These are phyloP conservation scores for Hypoxylon sp. DNA, from an alignment of 2,329 filamentous ascomycete species.

Conservation along the genomic window DNA sequence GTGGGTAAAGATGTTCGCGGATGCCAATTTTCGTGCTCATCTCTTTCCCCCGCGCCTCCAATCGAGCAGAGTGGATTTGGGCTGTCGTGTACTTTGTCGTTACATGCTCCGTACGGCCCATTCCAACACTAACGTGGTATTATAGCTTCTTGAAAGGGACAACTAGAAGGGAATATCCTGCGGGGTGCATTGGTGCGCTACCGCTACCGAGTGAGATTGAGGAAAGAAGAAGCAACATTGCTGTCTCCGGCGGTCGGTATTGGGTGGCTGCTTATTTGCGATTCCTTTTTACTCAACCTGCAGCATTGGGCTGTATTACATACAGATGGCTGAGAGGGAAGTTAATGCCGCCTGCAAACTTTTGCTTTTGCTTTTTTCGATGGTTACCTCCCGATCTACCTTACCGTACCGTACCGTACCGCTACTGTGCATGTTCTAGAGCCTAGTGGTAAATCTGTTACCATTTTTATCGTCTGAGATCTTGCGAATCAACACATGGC, in stretches of 20 bases:
- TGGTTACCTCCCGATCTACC: background rate
- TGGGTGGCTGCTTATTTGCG: slow-evolving; percentile 31
- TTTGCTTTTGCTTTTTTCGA: slow-evolving; percentile 11
- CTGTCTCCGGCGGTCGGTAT: slow-evolving; percentile 5
- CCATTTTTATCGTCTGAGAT: slow-evolving; percentile 39
- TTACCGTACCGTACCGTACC: slow-evolving; percentile 21
- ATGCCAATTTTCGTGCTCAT: slow-evolving; percentile 16
- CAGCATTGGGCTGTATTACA: slow-evolving; percentile 21
- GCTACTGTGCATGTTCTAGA: slow-evolving; percentile 17
- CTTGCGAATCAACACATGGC: slow-evolving; percentile 38
- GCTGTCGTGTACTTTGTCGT: slow-evolving; percentile 10
- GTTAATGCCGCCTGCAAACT: slow-evolving; percentile 7
- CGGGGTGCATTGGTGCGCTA: slow-evolving; percentile 11
- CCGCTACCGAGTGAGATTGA: background rate
- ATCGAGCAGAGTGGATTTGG: slow-evolving; percentile 25
- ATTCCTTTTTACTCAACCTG: slow-evolving; percentile 8
- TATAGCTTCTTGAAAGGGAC: slow-evolving; percentile 4
- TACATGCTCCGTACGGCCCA: slow-evolving; percentile 20
- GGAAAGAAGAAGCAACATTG: slow-evolving; percentile 8
- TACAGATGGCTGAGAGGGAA: slow-evolving; percentile 1
- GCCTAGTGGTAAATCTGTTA: slow-evolving; percentile 37
- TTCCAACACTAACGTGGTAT: slow-evolving; percentile 10
- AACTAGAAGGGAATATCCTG: background rate
- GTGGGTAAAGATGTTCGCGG: slow-evolving; percentile 16
- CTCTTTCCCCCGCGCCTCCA: slow-evolving; percentile 22